These are phyloP conservation scores for Neoboletus brunneissimus DNA, from an alignment of 768 basidiomycete genomes.

Conservation along the genomic window DNA sequence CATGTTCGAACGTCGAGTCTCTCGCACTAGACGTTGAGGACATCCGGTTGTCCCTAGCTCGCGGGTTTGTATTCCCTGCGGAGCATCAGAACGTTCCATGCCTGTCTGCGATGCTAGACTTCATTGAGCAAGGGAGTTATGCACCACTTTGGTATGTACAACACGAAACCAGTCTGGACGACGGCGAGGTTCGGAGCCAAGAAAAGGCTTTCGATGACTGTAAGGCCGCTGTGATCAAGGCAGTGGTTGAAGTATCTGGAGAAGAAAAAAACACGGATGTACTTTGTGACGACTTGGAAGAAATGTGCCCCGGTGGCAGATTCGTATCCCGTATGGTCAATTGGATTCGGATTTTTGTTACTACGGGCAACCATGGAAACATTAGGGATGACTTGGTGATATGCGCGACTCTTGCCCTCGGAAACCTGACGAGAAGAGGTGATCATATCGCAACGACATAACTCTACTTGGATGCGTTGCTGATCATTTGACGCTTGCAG, in stretches of 20 bases:
- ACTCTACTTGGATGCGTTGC: conserved; percentile 1
- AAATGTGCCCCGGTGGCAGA: conserved; percentile 58
- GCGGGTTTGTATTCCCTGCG: conserved; percentile 55
- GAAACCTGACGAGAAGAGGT: conserved; percentile 81
- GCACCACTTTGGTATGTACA: conserved; percentile 59
- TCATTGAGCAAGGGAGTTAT: conserved; percentile 71
- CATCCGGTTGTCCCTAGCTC: conserved; percentile 67
- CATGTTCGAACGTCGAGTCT: conserved; percentile 73
- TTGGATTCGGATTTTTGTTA: conserved; percentile 66
- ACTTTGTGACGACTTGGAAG: conserved; percentile 67
- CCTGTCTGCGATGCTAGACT: conserved; percentile 61
- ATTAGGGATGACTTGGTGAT: conserved; percentile 74
- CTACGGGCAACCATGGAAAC: conserved; percentile 31
- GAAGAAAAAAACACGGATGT: conserved; percentile 76
- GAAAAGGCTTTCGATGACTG: conserved; percentile 76
- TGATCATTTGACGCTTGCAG: conserved; percentile 35
- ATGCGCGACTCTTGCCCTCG: conserved; percentile 78
- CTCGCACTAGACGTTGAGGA: conserved; percentile 77
- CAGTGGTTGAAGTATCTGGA: conserved; percentile 81
- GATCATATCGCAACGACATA: conserved; percentile 1
- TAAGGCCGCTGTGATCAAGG: conserved; percentile 83
- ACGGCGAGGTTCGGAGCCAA: conserved; percentile 52
- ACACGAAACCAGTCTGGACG: conserved; percentile 31
- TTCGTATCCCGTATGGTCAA: conserved; percentile 71
- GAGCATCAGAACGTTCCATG: conserved; percentile 57